Evolutionary conservation across 2,329 filamentous ascomycete species (phyloP).

Genomic region (Didymellaceae sp.): DNA sequence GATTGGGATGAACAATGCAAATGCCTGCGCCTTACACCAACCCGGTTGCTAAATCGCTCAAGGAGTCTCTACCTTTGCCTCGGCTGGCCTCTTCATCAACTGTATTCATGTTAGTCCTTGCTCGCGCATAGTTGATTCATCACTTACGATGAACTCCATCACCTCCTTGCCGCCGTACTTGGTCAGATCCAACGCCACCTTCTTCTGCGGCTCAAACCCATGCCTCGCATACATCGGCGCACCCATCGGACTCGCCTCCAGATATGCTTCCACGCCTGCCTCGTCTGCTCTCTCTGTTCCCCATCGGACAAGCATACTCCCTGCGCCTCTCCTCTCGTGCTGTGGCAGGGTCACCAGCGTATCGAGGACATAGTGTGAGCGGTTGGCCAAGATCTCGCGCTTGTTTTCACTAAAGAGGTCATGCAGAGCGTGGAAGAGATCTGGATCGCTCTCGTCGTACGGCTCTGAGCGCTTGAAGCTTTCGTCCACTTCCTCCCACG

Average conservation of each 20-base stretch:
- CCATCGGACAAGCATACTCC: slow-evolving; percentile 41
- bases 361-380: slow-evolving; percentile 38
- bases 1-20: background rate
- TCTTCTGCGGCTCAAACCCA: slow-evolving; percentile 38
- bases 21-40: background rate
- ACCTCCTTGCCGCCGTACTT: slow-evolving; percentile 36
- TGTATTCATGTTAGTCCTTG: slow-evolving; percentile 6
- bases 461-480: slow-evolving; percentile 28
- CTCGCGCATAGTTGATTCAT: background rate
- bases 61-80: slow-evolving; percentile 8
- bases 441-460: slow-evolving; percentile 39
- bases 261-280: slow-evolving; percentile 37
- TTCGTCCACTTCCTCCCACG: slow-evolving; percentile 39
- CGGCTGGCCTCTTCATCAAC: slow-evolving; percentile 26
- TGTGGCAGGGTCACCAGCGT: slow-evolving; percentile 40
- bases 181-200: slow-evolving; percentile 40
- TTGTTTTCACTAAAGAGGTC: slow-evolving; percentile 34
- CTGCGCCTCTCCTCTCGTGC: slow-evolving; percentile 43
- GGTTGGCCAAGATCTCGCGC: slow-evolving; percentile 28
- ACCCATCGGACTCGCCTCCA: slow-evolving; percentile 45
- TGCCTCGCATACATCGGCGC: slow-evolving; percentile 42
- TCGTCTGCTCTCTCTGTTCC: slow-evolving; percentile 42
- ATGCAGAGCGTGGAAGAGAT: slow-evolving; percentile 29
- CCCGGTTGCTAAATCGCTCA: background rate
- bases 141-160: slow-evolving; percentile 40